Evolutionary conservation across 2,329 filamentous ascomycete genomes (phyloP), one percentile per base, ranked within the genome.

Genomic region (Alternaria angustiovoidea): DNA sequence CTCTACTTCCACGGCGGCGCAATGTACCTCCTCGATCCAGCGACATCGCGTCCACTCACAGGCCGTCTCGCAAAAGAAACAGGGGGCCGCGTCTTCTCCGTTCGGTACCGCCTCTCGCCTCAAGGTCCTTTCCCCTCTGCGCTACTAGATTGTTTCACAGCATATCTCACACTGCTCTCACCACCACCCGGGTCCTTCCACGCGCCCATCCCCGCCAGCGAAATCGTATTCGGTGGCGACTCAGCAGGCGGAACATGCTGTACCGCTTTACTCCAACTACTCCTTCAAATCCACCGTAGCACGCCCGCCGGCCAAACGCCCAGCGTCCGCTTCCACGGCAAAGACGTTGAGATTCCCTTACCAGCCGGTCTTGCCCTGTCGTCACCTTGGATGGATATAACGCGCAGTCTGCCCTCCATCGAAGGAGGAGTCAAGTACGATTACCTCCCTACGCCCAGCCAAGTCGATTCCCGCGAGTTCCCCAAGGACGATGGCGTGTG

Each of bases 1-100:
- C 80, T 94, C 20, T 93, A 92, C 76, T 86, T 94, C 68, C 91
- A 94, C 75, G 91, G 91, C 62, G 92, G 91, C 54, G 91, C 88
- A 4, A 91, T 90, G 79, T 93, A 83, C 65, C 83, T 93, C 28
- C 84, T 90, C 70, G 91, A 94, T 68, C 91, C 91, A 16, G 78
- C 84, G 1, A 88, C 87, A 0, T 89, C 93, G 70, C 86, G 92
- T 3, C 75, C 81, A 0, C 78, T 84, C 0, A 84, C 83, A 18
- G 86, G 85, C 59, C 86, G 84, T 52, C 79, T 94, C 14, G 90
- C 91, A 22, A 88, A 89, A 71, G 75, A 88, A 57, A 89, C 87
- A 0, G 85, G 86, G 24, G 91, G 91, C 2, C 84, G 90, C 7
- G 88, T 88, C 39, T 91, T 91, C 78, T 89, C 86, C 30, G 88